phyloP scores from a whole-genome alignment of 2,329 filamentous ascomycete species.

The Lizonia empirigonia region DNA sequence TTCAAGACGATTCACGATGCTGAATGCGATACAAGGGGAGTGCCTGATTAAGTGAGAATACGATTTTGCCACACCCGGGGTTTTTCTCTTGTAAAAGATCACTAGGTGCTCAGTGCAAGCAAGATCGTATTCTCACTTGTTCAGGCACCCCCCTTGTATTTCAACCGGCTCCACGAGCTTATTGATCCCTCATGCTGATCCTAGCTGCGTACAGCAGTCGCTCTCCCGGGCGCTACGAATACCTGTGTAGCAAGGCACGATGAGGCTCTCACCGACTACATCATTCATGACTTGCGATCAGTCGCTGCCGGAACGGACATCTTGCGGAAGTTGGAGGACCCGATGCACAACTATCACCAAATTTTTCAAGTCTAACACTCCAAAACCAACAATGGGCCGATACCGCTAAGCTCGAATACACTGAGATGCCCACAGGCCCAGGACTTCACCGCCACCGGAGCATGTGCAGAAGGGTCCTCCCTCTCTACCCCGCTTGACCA shows the following conservation, averaged over 20 bases:
- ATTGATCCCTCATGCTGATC: constrained; percentile 10
- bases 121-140: too few relatives aligned
- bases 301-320: constrained; percentile 5
- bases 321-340: not conserved
- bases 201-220: not conserved
- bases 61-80: too few relatives aligned
- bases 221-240: constrained; percentile 8
- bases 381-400: too few relatives aligned
- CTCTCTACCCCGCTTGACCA: too few relatives aligned
- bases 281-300: constrained; percentile 7
- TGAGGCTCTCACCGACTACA: constrained; percentile 33
- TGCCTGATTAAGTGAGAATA: too few relatives aligned
- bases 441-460: too few relatives aligned
- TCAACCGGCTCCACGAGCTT: constrained; percentile 10
- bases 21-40: constrained; percentile 3
- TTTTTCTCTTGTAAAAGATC: too few relatives aligned
- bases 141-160: too few relatives aligned
- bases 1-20: constrained; percentile 10
- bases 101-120: too few relatives aligned
- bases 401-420: too few relatives aligned
- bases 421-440: too few relatives aligned
- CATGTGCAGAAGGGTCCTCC: too few relatives aligned
- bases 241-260: constrained; percentile 10
- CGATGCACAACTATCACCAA: not conserved
- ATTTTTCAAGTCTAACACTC: not conserved